Percentiles rank a stretch among this genome's conserved stretches.
Conservation (phyloP, 2,329 filamentous ascomycete species). For the Ceratocystis harringtonii region DNA sequence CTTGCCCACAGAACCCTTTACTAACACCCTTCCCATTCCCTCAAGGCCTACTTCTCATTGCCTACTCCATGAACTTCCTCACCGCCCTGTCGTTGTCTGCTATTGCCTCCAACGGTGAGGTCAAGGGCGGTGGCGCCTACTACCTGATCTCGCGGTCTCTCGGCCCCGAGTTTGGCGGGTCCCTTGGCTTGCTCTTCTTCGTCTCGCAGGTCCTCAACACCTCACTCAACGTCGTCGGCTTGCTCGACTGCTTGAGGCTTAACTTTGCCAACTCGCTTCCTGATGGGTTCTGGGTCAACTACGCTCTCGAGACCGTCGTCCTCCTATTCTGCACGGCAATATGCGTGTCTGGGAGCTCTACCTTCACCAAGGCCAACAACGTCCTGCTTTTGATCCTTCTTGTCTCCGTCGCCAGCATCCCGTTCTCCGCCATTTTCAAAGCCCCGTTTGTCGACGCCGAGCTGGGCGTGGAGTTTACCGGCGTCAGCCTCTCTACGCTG, state of each 20-base stretch:
- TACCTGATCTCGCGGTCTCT: slow-evolving; percentile 76
- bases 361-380: slow-evolving; percentile 70
- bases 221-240: slow-evolving; percentile 71
- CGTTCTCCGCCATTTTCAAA: slow-evolving; percentile 56
- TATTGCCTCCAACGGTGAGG: slow-evolving; percentile 79
- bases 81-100: slow-evolving; percentile 77
- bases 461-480: slow-evolving; percentile 60
- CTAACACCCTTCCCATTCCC: neutral
- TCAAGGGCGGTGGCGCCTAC: slow-evolving; percentile 75
- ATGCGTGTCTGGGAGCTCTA: slow-evolving; percentile 63
- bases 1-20: neutral
- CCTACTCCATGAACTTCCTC: slow-evolving; percentile 70
- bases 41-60: slow-evolving; percentile 52
- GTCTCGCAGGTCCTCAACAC: slow-evolving; percentile 81
- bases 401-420: slow-evolving; percentile 65
- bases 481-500: slow-evolving; percentile 55
- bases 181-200: slow-evolving; percentile 78
- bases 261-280: slow-evolving; percentile 56
- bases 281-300: slow-evolving; percentile 60
- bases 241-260: slow-evolving; percentile 67
- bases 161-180: slow-evolving; percentile 77
- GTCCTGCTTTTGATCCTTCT: slow-evolving; percentile 55
- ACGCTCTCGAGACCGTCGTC: slow-evolving; percentile 58
- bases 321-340: slow-evolving; percentile 57
- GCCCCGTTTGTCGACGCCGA: slow-evolving; percentile 49